phyloP scores from a whole-genome alignment of 176 grass and related monocot genomes.

The Panicum miliaceum region DNA sequence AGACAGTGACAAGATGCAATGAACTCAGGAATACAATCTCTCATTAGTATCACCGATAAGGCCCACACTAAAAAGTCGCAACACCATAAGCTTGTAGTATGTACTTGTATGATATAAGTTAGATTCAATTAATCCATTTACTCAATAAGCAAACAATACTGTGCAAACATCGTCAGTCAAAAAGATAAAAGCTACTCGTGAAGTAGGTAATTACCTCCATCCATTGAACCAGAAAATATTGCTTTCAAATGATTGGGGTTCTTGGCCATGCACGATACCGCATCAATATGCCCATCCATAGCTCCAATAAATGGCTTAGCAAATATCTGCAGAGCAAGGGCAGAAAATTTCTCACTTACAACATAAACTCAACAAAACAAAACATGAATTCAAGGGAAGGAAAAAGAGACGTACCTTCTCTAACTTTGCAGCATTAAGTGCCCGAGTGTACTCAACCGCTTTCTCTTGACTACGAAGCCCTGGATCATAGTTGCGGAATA shows the following conservation, averaged over 20 bases:
- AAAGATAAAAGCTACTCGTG: neutral
- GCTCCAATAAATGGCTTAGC: conserved; percentile 92
- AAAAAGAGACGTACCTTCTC: conserved; percentile 61
- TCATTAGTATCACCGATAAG: neutral
- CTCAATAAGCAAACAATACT: conserved; percentile 2
- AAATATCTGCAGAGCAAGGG: conserved; percentile 79
- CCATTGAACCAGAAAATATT: conserved; percentile 97
- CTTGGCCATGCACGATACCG: conserved; percentile 86
- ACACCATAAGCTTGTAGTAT: neutral
- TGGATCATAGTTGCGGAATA: conserved; percentile 90
- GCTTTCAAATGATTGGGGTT: conserved; percentile 88
- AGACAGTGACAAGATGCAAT: neutral
- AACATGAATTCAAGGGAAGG: conserved; percentile 2
- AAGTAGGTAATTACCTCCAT: conserved; percentile 71
- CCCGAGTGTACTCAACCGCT: conserved; percentile 91
- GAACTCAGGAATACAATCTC: neutral
- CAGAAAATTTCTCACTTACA: conserved; percentile 14
- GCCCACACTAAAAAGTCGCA: neutral
- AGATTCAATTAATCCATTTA: conserved; percentile 3
- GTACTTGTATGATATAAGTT: neutral
- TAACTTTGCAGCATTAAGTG: conserved; percentile 91
- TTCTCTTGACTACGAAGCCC: conserved; percentile 83
- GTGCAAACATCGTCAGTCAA: neutral
- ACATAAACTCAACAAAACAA: neutral
- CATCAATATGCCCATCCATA: conserved; percentile 95